Percentiles rank a stretch among this genome's conserved stretches.
Evolutionary conservation across 148 eudicot species (phyloP).

Genomic region (Talinum fruticosum): DNA sequence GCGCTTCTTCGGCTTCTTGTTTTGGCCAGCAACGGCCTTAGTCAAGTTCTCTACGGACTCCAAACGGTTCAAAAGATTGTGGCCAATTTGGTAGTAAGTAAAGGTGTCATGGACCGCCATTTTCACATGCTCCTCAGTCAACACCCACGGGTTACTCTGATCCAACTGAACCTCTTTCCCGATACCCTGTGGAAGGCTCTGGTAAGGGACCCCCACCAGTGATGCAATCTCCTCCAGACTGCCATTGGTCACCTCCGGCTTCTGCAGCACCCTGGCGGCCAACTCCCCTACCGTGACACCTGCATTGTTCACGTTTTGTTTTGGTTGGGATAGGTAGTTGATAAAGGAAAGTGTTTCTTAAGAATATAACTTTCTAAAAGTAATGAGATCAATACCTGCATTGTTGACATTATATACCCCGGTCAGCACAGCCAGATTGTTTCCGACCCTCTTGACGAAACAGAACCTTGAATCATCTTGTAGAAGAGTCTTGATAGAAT

Average conservation of each 20-base stretch:
- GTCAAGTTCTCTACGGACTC: not conserved
- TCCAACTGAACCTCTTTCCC: not conserved
- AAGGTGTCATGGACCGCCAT: not conserved
- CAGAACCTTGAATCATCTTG: not conserved
- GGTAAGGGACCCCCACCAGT: not conserved
- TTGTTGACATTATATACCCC: too few relatives aligned
- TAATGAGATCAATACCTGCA: too few relatives aligned
- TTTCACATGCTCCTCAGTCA: not conserved
- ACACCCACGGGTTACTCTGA: not conserved
- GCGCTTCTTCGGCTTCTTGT: too few relatives aligned
- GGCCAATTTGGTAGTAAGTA: not conserved
- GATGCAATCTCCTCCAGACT: not conserved
- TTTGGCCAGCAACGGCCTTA: not conserved
- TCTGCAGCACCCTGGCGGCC: conserved; percentile 10
- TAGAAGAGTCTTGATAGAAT: not conserved
- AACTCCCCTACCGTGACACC: conserved; percentile 7
- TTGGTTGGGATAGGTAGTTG: too few relatives aligned
- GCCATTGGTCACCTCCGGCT: not conserved
- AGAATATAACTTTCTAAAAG: too few relatives aligned
- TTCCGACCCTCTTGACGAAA: not conserved
- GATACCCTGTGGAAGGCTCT: not conserved
- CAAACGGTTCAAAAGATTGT: not conserved
- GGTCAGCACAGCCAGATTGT: too few relatives aligned
- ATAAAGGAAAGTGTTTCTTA: too few relatives aligned
- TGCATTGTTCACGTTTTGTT: not conserved